Evolutionary conservation across 257 asterid species (phyloP).

Genomic region (Anisodus tanguticus): DNA sequence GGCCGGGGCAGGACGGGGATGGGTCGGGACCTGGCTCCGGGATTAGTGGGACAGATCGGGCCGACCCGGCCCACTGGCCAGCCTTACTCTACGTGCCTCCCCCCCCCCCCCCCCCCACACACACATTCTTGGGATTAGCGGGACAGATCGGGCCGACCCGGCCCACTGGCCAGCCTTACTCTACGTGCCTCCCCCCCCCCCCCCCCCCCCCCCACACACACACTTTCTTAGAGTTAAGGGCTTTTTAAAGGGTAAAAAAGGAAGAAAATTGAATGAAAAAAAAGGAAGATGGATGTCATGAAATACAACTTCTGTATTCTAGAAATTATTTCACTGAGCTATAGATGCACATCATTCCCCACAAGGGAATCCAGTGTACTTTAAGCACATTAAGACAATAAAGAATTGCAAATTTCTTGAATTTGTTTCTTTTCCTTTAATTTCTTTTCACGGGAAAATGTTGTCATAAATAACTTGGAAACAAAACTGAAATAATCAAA

Average conservation of each 20-base stretch:
- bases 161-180: too few species aligned
- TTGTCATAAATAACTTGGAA: slow-evolving; percentile 11
- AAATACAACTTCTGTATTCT: neutral
- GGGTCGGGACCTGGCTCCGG: too few species aligned
- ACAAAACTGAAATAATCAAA: neutral
- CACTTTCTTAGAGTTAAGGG: neutral
- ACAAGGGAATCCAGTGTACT: neutral
- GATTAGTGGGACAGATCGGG: too few species aligned
- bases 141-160: too few species aligned
- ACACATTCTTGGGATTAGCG: too few species aligned
- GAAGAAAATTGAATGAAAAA: neutral
- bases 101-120: too few species aligned
- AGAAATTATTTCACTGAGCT: slow-evolving; percentile 14
- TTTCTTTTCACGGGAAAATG: slow-evolving; percentile 14
- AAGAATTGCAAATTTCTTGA: neutral
- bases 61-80: too few species aligned
- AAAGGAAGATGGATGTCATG: neutral
- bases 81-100: too few species aligned
- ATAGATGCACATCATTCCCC: slow-evolving; percentile 19
- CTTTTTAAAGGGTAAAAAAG: slow-evolving; percentile 5
- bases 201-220: neutral
- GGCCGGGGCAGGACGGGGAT: too few species aligned
- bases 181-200: too few species aligned
- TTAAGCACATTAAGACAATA: neutral
- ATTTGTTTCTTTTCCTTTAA: slow-evolving; percentile 14